Percentiles rank a stretch among this genome's conserved stretches.
phyloP scores from a whole-genome alignment of 495 filamentous ascomycete genomes.

The Glonium stellatum region DNA sequence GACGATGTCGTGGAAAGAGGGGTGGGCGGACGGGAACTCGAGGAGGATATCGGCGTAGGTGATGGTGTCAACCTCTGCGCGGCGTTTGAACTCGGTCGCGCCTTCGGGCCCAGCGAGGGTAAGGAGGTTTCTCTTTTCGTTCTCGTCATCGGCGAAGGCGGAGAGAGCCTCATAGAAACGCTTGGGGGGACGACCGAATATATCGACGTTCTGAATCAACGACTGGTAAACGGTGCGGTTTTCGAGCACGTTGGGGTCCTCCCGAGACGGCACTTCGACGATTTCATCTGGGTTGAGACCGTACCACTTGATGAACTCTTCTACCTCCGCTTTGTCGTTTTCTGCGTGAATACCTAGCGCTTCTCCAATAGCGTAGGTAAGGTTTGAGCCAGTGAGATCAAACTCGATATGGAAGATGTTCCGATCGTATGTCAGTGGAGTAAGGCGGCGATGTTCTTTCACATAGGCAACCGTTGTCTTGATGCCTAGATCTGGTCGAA shows the following conservation, averaged over 20 bases:
- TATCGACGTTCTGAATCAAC: conserved; percentile 88
- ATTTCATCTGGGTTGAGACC: conserved; percentile 73
- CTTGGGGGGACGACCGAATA: conserved; percentile 94
- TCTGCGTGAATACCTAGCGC: conserved; percentile 95
- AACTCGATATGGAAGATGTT: conserved; percentile 99
- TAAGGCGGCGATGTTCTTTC: conserved; percentile 90
- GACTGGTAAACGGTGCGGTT: conserved; percentile 91
- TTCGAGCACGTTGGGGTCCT: conserved; percentile 68
- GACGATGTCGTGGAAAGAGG: conserved; percentile 82
- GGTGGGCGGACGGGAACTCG: conserved; percentile 82
- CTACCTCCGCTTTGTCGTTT: conserved; percentile 73
- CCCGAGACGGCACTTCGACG: conserved; percentile 84
- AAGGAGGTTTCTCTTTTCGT: conserved; percentile 72
- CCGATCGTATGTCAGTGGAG: conserved; percentile 81
- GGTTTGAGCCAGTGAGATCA: conserved; percentile 79
- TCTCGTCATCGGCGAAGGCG: conserved; percentile 74
- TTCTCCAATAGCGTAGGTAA: conserved; percentile 95
- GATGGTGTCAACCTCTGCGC: conserved; percentile 84
- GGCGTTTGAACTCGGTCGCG: conserved; percentile 87
- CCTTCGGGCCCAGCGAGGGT: conserved; percentile 76
- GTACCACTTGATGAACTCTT: conserved; percentile 83
- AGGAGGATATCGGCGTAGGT: conserved; percentile 88
- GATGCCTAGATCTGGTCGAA: conserved; percentile 77
- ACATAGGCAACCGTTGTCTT: conserved; percentile 85
- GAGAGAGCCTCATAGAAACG: conserved; percentile 91